Conservation (phyloP, 2,329 filamentous ascomycete species). For the Pseudogymnoascus sp. region DNA sequence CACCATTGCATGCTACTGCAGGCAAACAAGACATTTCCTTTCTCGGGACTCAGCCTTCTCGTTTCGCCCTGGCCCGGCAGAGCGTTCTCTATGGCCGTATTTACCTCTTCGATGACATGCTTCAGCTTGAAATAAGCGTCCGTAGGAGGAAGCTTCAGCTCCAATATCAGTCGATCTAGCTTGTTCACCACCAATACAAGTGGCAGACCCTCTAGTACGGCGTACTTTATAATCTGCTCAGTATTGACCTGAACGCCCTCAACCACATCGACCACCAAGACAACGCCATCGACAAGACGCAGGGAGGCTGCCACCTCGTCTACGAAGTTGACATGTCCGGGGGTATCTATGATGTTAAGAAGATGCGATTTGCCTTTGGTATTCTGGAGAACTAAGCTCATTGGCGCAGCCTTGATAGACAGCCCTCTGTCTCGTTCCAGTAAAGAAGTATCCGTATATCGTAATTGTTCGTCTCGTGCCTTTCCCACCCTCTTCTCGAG, state of each 20-base stretch:
- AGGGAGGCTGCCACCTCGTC: slow-evolving; percentile 89
- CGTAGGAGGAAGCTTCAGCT: slow-evolving; percentile 84
- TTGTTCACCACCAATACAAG: slow-evolving; percentile 92
- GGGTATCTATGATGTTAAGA: slow-evolving; percentile 90
- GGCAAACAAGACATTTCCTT: slow-evolving; percentile 95
- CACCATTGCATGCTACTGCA: slow-evolving; percentile 94
- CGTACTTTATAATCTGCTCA: slow-evolving; percentile 94
- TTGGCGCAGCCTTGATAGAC: slow-evolving; percentile 86
- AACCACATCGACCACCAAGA: slow-evolving; percentile 88
- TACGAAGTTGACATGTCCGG: slow-evolving; percentile 96
- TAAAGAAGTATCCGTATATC: slow-evolving; percentile 89
- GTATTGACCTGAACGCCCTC: slow-evolving; percentile 99
- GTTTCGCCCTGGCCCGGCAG: slow-evolving; percentile 72
- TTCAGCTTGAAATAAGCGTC: slow-evolving; percentile 99
- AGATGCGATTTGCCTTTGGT: slow-evolving; percentile 92
- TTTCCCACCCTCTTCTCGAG: slow-evolving; percentile 73
- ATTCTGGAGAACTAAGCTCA: slow-evolving; percentile 83
- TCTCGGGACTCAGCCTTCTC: slow-evolving; percentile 82
- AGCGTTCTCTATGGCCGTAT: slow-evolving; percentile 85
- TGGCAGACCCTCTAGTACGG: slow-evolving; percentile 79
- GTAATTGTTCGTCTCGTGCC: slow-evolving; percentile 77
- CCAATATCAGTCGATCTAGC: slow-evolving; percentile 88
- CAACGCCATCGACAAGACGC: slow-evolving; percentile 82
- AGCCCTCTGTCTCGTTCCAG: slow-evolving; percentile 82
- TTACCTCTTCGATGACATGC: slow-evolving; percentile 97